phyloP scores from a whole-genome alignment of 139 green algal genomes.

The Coelastrella sp. region DNA sequence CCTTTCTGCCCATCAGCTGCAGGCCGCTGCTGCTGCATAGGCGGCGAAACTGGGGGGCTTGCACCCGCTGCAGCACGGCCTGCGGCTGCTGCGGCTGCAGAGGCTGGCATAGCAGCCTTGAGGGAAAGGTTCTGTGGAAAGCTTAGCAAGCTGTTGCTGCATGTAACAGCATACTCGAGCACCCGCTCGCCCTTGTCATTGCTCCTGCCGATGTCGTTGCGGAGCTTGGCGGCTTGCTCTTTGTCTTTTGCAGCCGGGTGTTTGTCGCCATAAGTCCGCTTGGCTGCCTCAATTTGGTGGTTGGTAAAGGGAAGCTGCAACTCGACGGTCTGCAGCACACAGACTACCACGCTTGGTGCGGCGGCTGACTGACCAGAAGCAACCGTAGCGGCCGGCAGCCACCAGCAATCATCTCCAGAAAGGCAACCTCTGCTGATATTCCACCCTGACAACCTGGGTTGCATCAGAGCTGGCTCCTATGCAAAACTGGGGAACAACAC shows the following conservation, averaged over 20 bases:
- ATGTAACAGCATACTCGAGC: constrained; percentile 62
- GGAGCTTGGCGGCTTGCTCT: constrained; percentile 50
- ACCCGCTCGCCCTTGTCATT: constrained; percentile 29
- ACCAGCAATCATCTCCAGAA: too few species aligned
- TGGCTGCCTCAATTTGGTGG: constrained; percentile 73
- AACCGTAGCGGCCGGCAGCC: too few species aligned
- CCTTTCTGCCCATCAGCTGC: neutral
- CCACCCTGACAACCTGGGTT: too few species aligned
- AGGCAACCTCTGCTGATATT: too few species aligned
- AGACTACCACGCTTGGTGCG: neutral
- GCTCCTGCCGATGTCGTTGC: constrained; percentile 28
- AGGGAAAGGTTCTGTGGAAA: constrained; percentile 52
- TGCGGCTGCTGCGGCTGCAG: neutral
- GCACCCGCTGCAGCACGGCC: neutral
- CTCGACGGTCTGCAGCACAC: constrained; percentile 42
- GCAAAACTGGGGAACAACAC: too few species aligned
- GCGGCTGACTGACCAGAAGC: too few species aligned
- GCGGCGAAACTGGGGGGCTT: neutral
- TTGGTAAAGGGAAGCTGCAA: constrained; percentile 65
- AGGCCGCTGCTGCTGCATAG: constrained; percentile 9
- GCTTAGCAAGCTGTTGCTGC: constrained; percentile 69
- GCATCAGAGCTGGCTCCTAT: too few species aligned
- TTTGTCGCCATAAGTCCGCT: constrained; percentile 75
- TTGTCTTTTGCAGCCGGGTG: constrained; percentile 82
- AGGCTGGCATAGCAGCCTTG: neutral